Conservation (phyloP, 306 rosid genomes). For the Dalbergia cultrata region DNA sequence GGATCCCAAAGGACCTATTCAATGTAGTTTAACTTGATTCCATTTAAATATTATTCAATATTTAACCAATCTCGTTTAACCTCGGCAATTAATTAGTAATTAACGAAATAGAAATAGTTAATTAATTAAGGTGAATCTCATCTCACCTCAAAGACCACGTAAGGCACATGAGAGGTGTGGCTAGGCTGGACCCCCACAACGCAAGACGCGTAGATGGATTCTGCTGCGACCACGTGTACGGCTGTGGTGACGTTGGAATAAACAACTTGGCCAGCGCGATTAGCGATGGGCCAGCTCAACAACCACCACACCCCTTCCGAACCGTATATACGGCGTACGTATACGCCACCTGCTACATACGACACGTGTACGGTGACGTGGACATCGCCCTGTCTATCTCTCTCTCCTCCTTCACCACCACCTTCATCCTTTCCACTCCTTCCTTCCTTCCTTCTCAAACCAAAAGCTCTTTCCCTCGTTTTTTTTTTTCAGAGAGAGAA, state of each 20-base stretch:
- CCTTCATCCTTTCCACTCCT: constrained; percentile 22
- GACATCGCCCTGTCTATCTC: constrained; percentile 58
- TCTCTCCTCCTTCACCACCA: constrained; percentile 34
- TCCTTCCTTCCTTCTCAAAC: background rate
- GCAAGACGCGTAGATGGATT: constrained; percentile 65
- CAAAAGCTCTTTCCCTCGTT: constrained; percentile 34
- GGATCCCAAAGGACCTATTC: constrained; percentile 68
- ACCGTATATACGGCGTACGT: constrained; percentile 65
- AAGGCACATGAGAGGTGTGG: constrained; percentile 58
- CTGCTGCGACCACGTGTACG: constrained; percentile 64
- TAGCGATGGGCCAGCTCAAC: constrained; percentile 71
- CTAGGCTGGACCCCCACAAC: constrained; percentile 57
- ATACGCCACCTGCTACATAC: constrained; percentile 38
- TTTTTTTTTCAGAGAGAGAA: constrained; percentile 56
- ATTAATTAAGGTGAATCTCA: constrained; percentile 32
- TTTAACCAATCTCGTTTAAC: background rate
- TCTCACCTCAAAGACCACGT: constrained; percentile 54
- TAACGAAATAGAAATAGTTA: background rate
- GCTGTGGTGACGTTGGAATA: constrained; percentile 54
- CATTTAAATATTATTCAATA: background rate
- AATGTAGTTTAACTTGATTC: constrained; percentile 45
- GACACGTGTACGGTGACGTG: constrained; percentile 97
- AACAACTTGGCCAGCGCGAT: constrained; percentile 38
- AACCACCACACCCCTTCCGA: constrained; percentile 52
- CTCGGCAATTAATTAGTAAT: constrained; percentile 1